phyloP scores from a whole-genome alignment of 208 protist species.

The Novymonas esmeraldas region DNA sequence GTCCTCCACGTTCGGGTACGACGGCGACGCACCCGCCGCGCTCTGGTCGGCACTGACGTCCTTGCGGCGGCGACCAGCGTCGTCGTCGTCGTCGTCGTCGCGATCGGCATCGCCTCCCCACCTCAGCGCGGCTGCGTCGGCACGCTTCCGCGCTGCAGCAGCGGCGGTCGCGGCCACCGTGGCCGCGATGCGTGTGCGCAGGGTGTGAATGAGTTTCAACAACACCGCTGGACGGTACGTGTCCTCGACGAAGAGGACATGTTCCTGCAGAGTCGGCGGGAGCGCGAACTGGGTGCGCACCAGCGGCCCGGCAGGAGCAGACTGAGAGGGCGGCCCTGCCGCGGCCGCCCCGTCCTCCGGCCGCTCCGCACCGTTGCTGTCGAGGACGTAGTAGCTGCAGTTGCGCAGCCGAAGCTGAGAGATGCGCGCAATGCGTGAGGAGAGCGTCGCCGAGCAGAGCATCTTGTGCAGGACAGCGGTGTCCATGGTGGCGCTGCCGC shows the following conservation, averaged over 20 bases:
- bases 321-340: too few relatives aligned
- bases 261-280: slow-evolving; percentile 81
- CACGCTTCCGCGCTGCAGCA: slow-evolving; percentile 4
- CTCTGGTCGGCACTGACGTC: neutral
- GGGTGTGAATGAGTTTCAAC: slow-evolving; percentile 75
- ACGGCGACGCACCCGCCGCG: slow-evolving; percentile 5
- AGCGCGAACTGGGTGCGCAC: slow-evolving; percentile 80
- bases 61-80: neutral
- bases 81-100: slow-evolving; percentile 26
- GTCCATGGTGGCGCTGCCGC: neutral
- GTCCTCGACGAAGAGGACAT: slow-evolving; percentile 86
- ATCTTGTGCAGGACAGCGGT: slow-evolving; percentile 73
- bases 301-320: too few relatives aligned
- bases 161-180: too few relatives aligned
- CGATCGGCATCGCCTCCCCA: slow-evolving; percentile 21
- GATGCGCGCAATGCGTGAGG: slow-evolving; percentile 79
- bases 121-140: neutral
- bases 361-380: slow-evolving; percentile 70
- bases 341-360: slow-evolving; percentile 21
- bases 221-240: slow-evolving; percentile 81
- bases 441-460: slow-evolving; percentile 91
- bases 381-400: slow-evolving; percentile 79
- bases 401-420: slow-evolving; percentile 87
- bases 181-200: slow-evolving; percentile 40
- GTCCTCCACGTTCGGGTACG: slow-evolving; percentile 61